Evolutionary conservation across 345 rosid species (phyloP), one percentile per base, ranked within the genome.

Genomic region (Carallia brachiata): DNA sequence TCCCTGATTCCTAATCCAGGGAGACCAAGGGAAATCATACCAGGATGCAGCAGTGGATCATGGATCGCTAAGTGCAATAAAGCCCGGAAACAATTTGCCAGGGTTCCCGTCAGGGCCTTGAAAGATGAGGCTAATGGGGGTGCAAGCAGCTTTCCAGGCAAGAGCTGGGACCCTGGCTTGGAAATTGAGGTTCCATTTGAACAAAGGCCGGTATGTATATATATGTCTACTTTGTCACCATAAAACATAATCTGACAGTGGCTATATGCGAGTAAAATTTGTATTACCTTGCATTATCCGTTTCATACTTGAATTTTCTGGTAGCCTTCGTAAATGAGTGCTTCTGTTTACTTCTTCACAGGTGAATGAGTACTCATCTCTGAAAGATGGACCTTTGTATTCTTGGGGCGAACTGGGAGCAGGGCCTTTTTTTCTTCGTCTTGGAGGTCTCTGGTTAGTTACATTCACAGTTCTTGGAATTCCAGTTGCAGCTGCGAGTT

Each of bases 401-500:
- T 94, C 98, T 5, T 91, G 98, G 98, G 97, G 91, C 6, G 92
- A 94, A 74, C 84, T 94, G 74, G 83, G 83, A 16, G 81, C 95
- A 48, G 80, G 79, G 36, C 83, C 79, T 4, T 87, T 94, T 63
- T 84, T 87, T 77, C 78, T 84, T 73, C 96, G 98, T 39, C 84
- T 94, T 10, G 99, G 99, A 69, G 87, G 97, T 66, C 93, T 94
- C 73, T 91, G 97, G 90, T 74, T 94, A 39, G 87, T 71, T 2
- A 84, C 92, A 58, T 87, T 94, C 82, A 86, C 90, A 6, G 85
- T 82, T 71, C 93, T 94, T 58, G 99, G 99, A 61, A 86, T 82
- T 72, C 99, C 99, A 52, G 73, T 90, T 67, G 93, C 99, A 44
- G 92, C 99, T 56, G 95, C 97, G 63, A 94, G 97, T 84, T 94